Conservation (phyloP, 1,284 basidiomycete genomes). For the Trametes pubescens region DNA sequence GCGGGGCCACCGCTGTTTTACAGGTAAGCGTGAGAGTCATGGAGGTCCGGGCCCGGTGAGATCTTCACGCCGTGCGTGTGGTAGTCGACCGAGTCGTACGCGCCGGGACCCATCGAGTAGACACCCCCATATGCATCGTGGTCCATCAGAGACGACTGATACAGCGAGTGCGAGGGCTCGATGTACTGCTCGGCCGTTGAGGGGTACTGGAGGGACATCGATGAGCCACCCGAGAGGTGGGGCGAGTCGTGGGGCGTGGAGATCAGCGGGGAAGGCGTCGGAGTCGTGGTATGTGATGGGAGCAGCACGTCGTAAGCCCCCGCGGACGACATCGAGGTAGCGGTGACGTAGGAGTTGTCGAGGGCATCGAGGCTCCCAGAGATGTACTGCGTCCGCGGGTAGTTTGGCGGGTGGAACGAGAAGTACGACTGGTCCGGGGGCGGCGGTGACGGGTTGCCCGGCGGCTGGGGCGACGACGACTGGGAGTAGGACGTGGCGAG, state of each 20-base stretch:
- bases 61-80: constrained; percentile 40
- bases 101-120: constrained; percentile 37
- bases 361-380: constrained; percentile 14
- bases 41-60: constrained; percentile 18
- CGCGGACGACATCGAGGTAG: constrained; percentile 10
- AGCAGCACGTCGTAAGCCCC: constrained; percentile 25
- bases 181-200: constrained; percentile 16
- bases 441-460: constrained; percentile 12
- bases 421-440: constrained; percentile 23
- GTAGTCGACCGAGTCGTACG: constrained; percentile 41
- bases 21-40: constrained; percentile 22
- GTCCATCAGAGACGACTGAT: constrained; percentile 19
- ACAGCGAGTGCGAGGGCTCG: constrained; percentile 21
- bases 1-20: constrained; percentile 8
- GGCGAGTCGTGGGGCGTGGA: constrained; percentile 24
- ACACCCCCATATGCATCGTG: constrained; percentile 7
- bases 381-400: constrained; percentile 21
- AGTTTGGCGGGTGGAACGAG: constrained; percentile 20
- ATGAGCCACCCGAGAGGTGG: constrained; percentile 5
- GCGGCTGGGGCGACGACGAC: constrained; percentile 21
- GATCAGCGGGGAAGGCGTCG: constrained; percentile 25
- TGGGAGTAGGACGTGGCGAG: constrained; percentile 20
- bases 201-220: constrained; percentile 23
- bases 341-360: constrained; percentile 24
- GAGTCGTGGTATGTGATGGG: constrained; percentile 18